These are phyloP conservation scores for Aureobasidium musti DNA, from an alignment of 2,329 filamentous ascomycete species.

Conservation along the genomic window DNA sequence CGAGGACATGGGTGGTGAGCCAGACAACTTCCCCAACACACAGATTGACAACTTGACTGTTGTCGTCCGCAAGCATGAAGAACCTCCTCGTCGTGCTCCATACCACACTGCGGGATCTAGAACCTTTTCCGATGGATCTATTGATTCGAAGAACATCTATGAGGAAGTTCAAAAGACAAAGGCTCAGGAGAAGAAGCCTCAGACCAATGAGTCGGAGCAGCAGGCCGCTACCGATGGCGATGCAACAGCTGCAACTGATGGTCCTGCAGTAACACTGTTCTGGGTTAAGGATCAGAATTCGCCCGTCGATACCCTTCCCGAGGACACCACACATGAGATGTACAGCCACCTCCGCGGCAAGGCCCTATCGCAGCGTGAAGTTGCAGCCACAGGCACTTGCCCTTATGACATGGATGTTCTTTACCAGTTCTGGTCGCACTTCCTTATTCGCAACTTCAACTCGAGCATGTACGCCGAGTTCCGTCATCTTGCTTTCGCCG, in stretches of 20 bases:
- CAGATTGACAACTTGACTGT: constrained; percentile 57
- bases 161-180: constrained; percentile 50
- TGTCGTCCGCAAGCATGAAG: constrained; percentile 50
- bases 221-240: constrained; percentile 35
- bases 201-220: constrained; percentile 44
- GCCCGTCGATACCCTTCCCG: constrained; percentile 48
- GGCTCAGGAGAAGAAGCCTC: constrained; percentile 43
- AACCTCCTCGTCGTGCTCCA: constrained; percentile 34
- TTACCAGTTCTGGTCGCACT: constrained; percentile 75
- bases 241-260: constrained; percentile 4
- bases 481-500: constrained; percentile 65
- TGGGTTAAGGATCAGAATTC: constrained; percentile 55
- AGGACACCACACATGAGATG: constrained; percentile 51
- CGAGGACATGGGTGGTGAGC: constrained; percentile 37
- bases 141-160: constrained; percentile 56
- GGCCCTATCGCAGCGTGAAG: constrained; percentile 53
- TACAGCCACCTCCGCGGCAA: constrained; percentile 53
- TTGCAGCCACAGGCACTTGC: constrained; percentile 48
- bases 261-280: constrained; percentile 42
- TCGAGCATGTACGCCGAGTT: constrained; percentile 75
- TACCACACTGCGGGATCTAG: constrained; percentile 48
- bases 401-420: constrained; percentile 65
- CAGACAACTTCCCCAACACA: constrained; percentile 55
- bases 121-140: constrained; percentile 59
- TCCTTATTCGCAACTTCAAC: constrained; percentile 73